phyloP scores from a whole-genome alignment of 805 yeast species.

The Nakazawaea populi region DNA sequence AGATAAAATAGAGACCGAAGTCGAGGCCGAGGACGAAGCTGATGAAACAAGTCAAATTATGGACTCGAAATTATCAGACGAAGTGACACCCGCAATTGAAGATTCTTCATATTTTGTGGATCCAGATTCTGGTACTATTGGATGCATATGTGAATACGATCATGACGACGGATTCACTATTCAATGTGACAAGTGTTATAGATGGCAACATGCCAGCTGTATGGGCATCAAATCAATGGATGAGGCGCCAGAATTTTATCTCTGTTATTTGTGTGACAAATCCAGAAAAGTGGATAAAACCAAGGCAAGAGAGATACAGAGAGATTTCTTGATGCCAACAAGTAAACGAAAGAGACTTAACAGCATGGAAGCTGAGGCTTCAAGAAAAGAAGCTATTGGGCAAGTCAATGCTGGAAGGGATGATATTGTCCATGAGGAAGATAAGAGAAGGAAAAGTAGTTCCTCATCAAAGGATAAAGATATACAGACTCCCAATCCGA shows the following conservation, averaged over 20 bases:
- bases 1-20: background rate
- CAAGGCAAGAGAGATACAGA: slow-evolving; percentile 25
- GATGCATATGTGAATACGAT: slow-evolving; percentile 82
- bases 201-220: slow-evolving; percentile 96
- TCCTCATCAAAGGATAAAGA: slow-evolving; percentile 8
- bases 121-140: slow-evolving; percentile 79
- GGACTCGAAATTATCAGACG: slow-evolving; percentile 8
- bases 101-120: slow-evolving; percentile 54
- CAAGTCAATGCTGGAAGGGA: background rate
- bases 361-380: slow-evolving; percentile 7
- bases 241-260: slow-evolving; percentile 77
- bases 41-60: background rate
- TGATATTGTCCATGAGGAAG: background rate
- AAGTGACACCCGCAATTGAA: slow-evolving; percentile 20
- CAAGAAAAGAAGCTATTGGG: slow-evolving; percentile 3
- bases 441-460: slow-evolving; percentile 19
- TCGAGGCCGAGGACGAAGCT: background rate
- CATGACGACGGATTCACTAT: slow-evolving; percentile 93
- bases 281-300: slow-evolving; percentile 35
- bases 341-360: slow-evolving; percentile 19
- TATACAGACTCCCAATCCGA: background rate
- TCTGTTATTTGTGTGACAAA: slow-evolving; percentile 70
- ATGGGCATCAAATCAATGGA: slow-evolving; percentile 68
- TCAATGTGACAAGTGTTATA: slow-evolving; percentile 86
- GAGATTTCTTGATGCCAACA: slow-evolving; percentile 28